Base-by-base conservation (phyloP, 805 yeast species). In the Yarrowia alimentaria region DNA sequence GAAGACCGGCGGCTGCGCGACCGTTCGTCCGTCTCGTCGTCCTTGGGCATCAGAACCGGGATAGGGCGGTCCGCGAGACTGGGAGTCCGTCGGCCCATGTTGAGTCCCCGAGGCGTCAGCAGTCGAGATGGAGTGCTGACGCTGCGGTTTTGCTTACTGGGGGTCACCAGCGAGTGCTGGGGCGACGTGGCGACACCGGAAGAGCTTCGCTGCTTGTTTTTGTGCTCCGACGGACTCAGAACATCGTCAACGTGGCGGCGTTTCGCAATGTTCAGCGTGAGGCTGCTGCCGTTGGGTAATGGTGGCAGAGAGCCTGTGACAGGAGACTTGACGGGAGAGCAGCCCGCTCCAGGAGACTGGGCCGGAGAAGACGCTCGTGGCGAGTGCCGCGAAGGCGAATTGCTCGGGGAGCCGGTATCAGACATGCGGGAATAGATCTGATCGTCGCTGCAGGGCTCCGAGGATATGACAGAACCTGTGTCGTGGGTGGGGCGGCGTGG, bases 241-340 rank as follows among this genome's bases (percentile, higher is more conserved):
- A 13, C 17, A 19, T n/a, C 21, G 30, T 43, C 37, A 20, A 43
- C 50, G 5, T 43, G 29, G 16, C 50, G 37, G 5, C 50, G 37
- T 16, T 43, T 43, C 7, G 50, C 29, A 6, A 43, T 29, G 12
- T 43, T 30, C 13, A 33, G 38, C 9, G 38, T 33, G 9, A 40
- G 24, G 6, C 25, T 11, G 10, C 10, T 10, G 10, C 47, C 47
- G 33, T 40, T 26, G 10, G 10, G 25, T 22, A 40, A 19, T n/a
- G 47, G 47, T 17, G 47, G 47, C 3, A 40, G 12, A 6, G 47
- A 10, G 13, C n/a, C 7, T 11, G 47, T 26, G 12, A 40, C 47
- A 2, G 47, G 47, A 11, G 47, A 40, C 33, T 40, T 40, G n/a
- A 40, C 47, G 7, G 47, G 47, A 18, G 47, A 40, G n/a, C n/a